These are phyloP conservation scores for Clausena lansium DNA, from an alignment of 345 rosid genomes.

Conservation along the genomic window DNA sequence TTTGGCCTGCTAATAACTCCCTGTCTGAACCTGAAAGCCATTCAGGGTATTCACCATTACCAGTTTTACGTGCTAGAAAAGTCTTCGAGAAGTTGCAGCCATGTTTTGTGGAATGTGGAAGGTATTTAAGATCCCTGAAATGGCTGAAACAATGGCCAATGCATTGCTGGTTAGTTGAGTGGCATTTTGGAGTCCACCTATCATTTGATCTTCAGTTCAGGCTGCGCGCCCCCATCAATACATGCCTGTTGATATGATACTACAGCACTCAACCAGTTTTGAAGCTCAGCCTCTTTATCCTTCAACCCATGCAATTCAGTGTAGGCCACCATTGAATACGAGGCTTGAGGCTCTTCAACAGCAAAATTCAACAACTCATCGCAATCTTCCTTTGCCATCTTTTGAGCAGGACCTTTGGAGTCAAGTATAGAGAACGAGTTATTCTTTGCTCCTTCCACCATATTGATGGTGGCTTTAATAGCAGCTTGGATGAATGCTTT, in stretches of 20 bases:
- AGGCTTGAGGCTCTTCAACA: constrained; percentile 40
- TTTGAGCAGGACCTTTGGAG: constrained; percentile 7
- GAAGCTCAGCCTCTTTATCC: constrained; percentile 29
- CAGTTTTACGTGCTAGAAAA: constrained; percentile 2
- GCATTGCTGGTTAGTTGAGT: constrained; percentile 46
- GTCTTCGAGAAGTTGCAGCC: constrained; percentile 15
- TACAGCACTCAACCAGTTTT: constrained; percentile 49
- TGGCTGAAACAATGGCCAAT: constrained; percentile 34
- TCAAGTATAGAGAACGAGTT: constrained; percentile 7
- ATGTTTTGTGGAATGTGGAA: constrained; percentile 23
- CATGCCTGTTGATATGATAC: constrained; percentile 42
- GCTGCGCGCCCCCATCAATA: constrained; percentile 30
- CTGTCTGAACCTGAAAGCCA: constrained; percentile 43
- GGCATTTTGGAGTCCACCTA: constrained; percentile 29
- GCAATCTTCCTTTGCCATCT: constrained; percentile 50
- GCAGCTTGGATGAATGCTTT: constrained; percentile 41
- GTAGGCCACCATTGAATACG: constrained; percentile 34
- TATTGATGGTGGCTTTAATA: constrained; percentile 25
- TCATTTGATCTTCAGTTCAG: constrained; percentile 18
- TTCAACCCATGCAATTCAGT: constrained; percentile 24
- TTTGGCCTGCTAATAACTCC: constrained; percentile 26
- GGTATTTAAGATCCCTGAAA: constrained; percentile 26
- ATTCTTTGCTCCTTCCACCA: constrained; percentile 24
- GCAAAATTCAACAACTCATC: constrained; percentile 41
- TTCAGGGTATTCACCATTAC: constrained; percentile 19